phyloP scores from a whole-genome alignment of 2,329 filamentous ascomycete species.

The Lithohypha guttulata region DNA sequence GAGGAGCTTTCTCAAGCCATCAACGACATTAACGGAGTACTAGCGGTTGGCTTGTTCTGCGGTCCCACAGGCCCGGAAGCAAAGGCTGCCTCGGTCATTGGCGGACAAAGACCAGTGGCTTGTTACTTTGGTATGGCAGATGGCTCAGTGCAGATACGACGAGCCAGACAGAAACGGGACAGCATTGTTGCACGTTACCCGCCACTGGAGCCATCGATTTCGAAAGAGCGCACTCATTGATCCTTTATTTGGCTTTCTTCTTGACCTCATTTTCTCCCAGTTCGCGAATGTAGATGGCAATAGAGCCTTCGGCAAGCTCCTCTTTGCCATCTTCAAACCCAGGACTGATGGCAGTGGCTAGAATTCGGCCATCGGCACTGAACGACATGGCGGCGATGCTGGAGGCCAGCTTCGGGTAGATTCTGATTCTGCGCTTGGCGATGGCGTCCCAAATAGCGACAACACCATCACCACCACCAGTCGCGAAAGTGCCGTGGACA shows the following conservation, averaged over 20 bases:
- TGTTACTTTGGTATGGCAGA: conserved; percentile 91
- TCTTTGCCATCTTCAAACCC: conserved; percentile 83
- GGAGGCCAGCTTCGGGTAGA: conserved; percentile 74
- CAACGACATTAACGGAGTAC: conserved; percentile 71
- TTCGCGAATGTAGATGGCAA: conserved; percentile 72
- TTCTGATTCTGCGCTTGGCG: conserved; percentile 77
- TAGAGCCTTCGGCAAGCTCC: conserved; percentile 57
- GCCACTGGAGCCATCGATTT: conserved; percentile 10
- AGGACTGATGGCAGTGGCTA: conserved; percentile 72
- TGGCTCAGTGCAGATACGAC: conserved; percentile 51
- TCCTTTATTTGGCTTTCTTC: conserved; percentile 62
- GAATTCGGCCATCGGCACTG: conserved; percentile 61
- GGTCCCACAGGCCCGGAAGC: conserved; percentile 67
- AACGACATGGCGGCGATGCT: conserved; percentile 71
- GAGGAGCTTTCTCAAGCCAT: conserved; percentile 61
- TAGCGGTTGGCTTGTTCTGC: conserved; percentile 85
- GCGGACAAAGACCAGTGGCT: conserved; percentile 81
- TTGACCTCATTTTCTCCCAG: conserved; percentile 80
- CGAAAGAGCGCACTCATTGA: background rate
- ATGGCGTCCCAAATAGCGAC: conserved; percentile 91
- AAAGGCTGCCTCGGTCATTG: conserved; percentile 48
- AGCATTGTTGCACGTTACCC: conserved; percentile 19
- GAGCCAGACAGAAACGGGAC: conserved; percentile 26
- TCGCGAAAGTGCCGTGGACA: conserved; percentile 71
- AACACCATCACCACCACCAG: conserved; percentile 78